A percentile compares a stretch with the other conserved stretches of the same genome.
These are phyloP conservation scores for Venturia aucupariae DNA, from an alignment of 2,329 filamentous ascomycete genomes.

Conservation along the genomic window DNA sequence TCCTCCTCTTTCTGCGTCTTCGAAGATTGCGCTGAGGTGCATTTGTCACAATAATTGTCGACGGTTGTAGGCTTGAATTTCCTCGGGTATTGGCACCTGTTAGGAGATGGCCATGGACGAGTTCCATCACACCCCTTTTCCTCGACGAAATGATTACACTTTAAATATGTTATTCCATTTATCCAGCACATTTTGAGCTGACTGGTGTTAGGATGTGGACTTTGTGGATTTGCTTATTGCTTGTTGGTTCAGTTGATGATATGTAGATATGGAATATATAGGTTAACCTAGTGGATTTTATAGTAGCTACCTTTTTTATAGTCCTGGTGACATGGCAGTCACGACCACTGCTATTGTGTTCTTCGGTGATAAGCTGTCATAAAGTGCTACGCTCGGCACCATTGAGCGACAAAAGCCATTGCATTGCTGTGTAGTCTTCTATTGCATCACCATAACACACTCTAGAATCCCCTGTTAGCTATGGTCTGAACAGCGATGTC, in stretches of 20 bases:
- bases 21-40: not conserved
- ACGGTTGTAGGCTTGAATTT: not conserved
- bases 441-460: too few species aligned
- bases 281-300: not conserved
- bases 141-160: not conserved
- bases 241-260: not conserved
- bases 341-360: not conserved
- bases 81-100: not conserved
- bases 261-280: not conserved
- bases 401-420: too few species aligned
- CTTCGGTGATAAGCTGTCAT: not conserved
- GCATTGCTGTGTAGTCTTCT: not conserved
- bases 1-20: not conserved
- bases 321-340: not conserved
- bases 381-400: too few species aligned
- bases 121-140: not conserved
- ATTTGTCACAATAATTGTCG: not conserved
- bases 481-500: not conserved
- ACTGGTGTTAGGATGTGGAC: not conserved
- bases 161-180: not conserved
- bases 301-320: not conserved
- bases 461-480: not conserved
- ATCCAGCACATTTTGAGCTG: not conserved
- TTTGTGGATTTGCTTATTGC: too few species aligned
- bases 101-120: not conserved